Base-by-base conservation (phyloP, 2,329 filamentous ascomycete genomes). In the Zasmidium cellare region DNA sequence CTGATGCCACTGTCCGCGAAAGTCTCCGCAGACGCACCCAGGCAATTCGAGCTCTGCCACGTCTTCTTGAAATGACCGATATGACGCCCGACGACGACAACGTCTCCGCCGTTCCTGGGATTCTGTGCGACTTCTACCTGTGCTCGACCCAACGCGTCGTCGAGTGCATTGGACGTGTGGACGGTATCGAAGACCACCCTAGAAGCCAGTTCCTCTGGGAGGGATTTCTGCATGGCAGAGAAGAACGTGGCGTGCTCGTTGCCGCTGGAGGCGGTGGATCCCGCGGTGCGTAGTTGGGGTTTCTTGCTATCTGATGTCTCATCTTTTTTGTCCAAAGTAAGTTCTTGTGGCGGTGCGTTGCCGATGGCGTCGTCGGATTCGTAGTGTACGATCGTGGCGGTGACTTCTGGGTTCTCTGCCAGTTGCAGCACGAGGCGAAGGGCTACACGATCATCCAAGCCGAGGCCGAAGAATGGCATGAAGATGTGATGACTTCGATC, bases 361-460 rank as follows among this genome's bases (percentile, higher is more conserved):
- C 57, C 49, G 9, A 56, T 53, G 11, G 23, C 48, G 16, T 64
- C 60, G n/a, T 51, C 63, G 1, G 73, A 64, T 38, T 77, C 72
- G 56, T 90, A 80, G 60, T 87, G 86, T 1, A 89, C 79, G 28
- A 97, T 82, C 0, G 90, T 93, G 0, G 87, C 90, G 0, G 90
- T 92, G 23, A 96, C 85, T 46, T 89, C 84, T 3, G 85, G 82
- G 67, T 92, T 94, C 71, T 88, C 86, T 0, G 88, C 90, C 0
- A 99, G 82, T 69, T 97, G 93, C 2, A 97, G 80, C 2, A 93
- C 88, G 22, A 97, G 84, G 1, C 87, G 82, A 0, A 97, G 80
- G 0, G 92, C 92, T 3, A 88, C 84, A 7, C 86, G 84, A 69
- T 97, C 93, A 69, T 99, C 94, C 1, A 80, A 77, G 9, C 90